Percentiles rank a stretch among this genome's conserved stretches.
Evolutionary conservation across 139 green algal species (phyloP).

Genomic region (Ettlia oleoabundans): DNA sequence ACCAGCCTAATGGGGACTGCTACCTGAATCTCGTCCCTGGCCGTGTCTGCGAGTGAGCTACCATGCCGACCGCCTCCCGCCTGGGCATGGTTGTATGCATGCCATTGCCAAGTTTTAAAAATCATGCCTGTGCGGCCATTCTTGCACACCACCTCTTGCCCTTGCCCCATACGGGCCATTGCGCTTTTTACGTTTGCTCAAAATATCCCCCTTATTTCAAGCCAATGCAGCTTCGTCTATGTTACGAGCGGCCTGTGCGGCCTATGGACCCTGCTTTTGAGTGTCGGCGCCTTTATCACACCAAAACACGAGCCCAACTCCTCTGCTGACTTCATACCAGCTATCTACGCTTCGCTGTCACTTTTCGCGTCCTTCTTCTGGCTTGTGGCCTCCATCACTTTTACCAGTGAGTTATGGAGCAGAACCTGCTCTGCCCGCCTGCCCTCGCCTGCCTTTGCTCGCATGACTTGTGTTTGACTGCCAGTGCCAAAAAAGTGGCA

Average conservation of each 20-base stretch:
- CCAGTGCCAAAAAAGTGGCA: neutral
- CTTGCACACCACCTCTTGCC: too few species aligned
- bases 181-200: too few species aligned
- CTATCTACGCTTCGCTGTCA: conserved; percentile 10
- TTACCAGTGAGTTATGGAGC: neutral
- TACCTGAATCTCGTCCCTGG: conserved; percentile 20
- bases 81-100: too few species aligned
- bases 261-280: conserved; percentile 11
- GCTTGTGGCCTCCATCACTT: conserved; percentile 10
- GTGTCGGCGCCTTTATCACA: neutral
- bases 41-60: conserved; percentile 16
- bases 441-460: too few species aligned
- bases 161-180: too few species aligned
- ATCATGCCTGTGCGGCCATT: too few species aligned
- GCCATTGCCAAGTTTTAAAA: too few species aligned
- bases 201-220: neutral
- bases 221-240: conserved; percentile 17
- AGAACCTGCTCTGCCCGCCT: neutral
- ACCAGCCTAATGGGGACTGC: conserved; percentile 1
- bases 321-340: neutral
- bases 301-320: neutral
- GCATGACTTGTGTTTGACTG: neutral
- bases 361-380: conserved; percentile 25
- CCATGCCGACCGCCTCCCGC: neutral
- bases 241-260: conserved; percentile 12